These are phyloP conservation scores for Arthrobotrys sphaeroides DNA, from an alignment of 2,329 filamentous ascomycete genomes.

Conservation along the genomic window DNA sequence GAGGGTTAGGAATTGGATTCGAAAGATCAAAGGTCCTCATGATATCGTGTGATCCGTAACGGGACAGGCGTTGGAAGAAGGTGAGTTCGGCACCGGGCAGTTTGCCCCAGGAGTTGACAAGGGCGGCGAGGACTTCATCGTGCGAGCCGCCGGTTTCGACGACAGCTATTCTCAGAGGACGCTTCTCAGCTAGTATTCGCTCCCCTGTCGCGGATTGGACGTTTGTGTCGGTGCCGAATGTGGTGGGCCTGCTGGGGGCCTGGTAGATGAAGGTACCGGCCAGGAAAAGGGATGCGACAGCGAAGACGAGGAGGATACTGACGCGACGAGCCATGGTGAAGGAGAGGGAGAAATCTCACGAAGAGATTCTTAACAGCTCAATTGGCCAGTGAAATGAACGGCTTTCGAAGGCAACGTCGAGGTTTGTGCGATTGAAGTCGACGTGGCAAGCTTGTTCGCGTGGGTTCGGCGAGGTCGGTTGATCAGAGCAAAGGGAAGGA, in stretches of 20 bases:
- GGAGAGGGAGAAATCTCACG: background rate
- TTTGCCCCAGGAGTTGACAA: constrained; percentile 58
- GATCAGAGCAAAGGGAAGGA: constrained; percentile 11
- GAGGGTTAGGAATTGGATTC: constrained; percentile 45
- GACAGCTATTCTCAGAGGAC: constrained; percentile 53
- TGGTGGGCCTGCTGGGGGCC: constrained; percentile 34
- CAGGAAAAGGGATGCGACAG: constrained; percentile 53
- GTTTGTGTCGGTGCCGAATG: constrained; percentile 6
- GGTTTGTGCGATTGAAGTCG: constrained; percentile 1
- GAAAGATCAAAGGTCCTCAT: constrained; percentile 57
- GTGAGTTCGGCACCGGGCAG: constrained; percentile 55
- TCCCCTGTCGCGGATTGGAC: constrained; percentile 1
- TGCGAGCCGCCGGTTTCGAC: constrained; percentile 58
- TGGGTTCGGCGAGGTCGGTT: constrained; percentile 21
- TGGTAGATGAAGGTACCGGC: constrained; percentile 54
- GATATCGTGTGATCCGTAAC: constrained; percentile 58
- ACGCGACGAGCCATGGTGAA: constrained; percentile 55
- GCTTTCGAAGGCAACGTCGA: background rate
- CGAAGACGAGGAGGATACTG: constrained; percentile 52
- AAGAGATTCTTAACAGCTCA: constrained; percentile 6
- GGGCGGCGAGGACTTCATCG: constrained; percentile 59
- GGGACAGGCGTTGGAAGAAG: constrained; percentile 57
- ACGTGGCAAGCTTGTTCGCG: constrained; percentile 18
- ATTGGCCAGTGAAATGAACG: constrained; percentile 16
- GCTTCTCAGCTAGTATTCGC: constrained; percentile 32